phyloP scores from a whole-genome alignment of 2,329 filamentous ascomycete genomes.

The Pestalotiopsis sp. region DNA sequence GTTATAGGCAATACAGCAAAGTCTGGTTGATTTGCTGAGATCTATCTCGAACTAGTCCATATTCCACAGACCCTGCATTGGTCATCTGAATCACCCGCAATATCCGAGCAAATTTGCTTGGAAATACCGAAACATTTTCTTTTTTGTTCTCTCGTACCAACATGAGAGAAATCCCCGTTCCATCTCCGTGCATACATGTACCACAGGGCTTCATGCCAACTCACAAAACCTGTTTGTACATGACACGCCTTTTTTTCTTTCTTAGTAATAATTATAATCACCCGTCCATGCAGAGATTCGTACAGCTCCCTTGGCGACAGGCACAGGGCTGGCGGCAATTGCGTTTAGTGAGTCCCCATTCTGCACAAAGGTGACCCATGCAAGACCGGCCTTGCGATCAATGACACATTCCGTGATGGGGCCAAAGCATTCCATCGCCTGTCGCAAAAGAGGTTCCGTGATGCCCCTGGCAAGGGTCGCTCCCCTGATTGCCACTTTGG shows the following conservation, averaged over 20 bases:
- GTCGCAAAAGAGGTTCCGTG: conserved; percentile 5
- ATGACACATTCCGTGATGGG: conserved; percentile 1
- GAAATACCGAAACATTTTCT: background rate
- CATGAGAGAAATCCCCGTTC: background rate
- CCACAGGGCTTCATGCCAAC: background rate
- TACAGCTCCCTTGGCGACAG: conserved; percentile 8
- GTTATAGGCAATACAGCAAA: background rate
- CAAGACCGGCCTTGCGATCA: conserved; percentile 8
- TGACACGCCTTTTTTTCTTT: background rate
- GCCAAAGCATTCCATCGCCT: conserved; percentile 11
- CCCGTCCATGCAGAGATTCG: conserved; percentile 1
- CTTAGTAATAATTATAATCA: background rate
- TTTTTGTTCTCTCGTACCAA: background rate
- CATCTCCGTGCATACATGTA: background rate
- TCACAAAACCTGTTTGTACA: background rate
- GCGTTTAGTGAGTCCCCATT: background rate
- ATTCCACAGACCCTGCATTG: background rate
- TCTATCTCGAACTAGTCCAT: background rate
- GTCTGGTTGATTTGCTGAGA: background rate
- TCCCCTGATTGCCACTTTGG: background rate
- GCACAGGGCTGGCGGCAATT: conserved; percentile 5
- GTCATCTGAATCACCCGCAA: background rate
- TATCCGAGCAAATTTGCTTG: background rate
- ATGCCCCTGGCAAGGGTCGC: conserved; percentile 12
- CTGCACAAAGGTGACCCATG: conserved; percentile 9